These are phyloP conservation scores for Phytophthora cryptogea DNA, from an alignment of 352 stramenopile genomes.

Conservation along the genomic window DNA sequence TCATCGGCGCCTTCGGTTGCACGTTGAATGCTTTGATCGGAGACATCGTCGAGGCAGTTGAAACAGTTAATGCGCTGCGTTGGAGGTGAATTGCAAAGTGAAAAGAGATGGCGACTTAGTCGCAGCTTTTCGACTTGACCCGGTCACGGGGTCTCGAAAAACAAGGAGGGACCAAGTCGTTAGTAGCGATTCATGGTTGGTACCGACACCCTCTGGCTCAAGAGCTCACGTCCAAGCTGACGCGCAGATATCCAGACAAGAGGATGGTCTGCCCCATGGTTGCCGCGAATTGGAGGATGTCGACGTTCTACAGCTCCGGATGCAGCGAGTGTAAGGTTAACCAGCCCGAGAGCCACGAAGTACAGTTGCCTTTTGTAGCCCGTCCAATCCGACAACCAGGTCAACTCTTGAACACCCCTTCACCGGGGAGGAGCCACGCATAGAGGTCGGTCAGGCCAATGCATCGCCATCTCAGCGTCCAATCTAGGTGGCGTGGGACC, in stretches of 20 bases:
- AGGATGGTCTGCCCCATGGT: neutral
- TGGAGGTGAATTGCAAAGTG: slow-evolving; percentile 32
- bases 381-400: slow-evolving; percentile 8
- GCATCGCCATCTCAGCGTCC: slow-evolving; percentile 10
- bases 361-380: slow-evolving; percentile 13
- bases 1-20: neutral
- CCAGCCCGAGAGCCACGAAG: neutral
- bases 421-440: slow-evolving; percentile 3
- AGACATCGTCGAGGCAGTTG: neutral
- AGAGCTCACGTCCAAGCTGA: slow-evolving; percentile 20
- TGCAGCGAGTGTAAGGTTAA: slow-evolving; percentile 5
- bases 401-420: slow-evolving; percentile 6
- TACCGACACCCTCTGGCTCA: slow-evolving; percentile 9
- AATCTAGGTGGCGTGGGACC: neutral
- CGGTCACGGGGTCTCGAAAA: neutral
- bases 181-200: slow-evolving; percentile 5
- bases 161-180: slow-evolving; percentile 9
- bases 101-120: slow-evolving; percentile 2
- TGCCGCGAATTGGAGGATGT: slow-evolving; percentile 31
- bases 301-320: slow-evolving; percentile 18
- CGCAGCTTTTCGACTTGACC: too few species aligned
- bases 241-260: slow-evolving; percentile 15
- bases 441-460: slow-evolving; percentile 8
- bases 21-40: slow-evolving; percentile 3
- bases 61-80: slow-evolving; percentile 5